Evolutionary conservation across 371 early-diverging fungal species (phyloP), one percentile per base, ranked within the genome.

Genomic region (Lichtheimia corymbifera): DNA sequence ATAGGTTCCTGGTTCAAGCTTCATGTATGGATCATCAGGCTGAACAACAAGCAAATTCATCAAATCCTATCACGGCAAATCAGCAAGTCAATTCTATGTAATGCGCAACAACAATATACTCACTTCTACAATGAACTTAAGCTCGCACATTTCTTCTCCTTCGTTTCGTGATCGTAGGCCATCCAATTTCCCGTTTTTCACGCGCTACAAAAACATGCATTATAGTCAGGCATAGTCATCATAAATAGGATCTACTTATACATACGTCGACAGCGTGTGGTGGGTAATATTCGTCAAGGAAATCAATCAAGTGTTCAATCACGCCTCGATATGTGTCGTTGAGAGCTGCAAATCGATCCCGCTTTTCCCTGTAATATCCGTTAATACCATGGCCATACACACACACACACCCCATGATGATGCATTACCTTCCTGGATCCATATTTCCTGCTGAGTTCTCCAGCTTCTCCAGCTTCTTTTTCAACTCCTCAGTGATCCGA

Each of bases 41-140:
- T 61, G 63, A 17, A 66, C 55, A 15, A 74, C 72, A 1, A 80
- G 72, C n/a, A 70, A 56, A 53, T 87, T 87, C 83, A 87, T 83
- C 27, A 87, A 52, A 53, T 87, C 83, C 64, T 74, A 53, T n/a
- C 12, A 54, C 14, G 22, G 58, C 40, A 60, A 59, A 41, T 41
- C 4, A 35, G 52, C 17, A 42, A 35, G 9, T 51, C 7, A 22
- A n/a, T 56, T 2, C 15, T 22, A 4, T 22, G 24, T 13, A 27
- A 15, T 2, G n/a, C 22, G 14, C 30, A 28, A 2, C 17, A 18
- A 0, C 14, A 35, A 35, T 35, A 35, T 53, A 22, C 40, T 53
- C 67, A 76, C 78, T 45, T 77, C 73, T 14, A 80, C 47, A 1
- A 80, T 59, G 27, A 51, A 61, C 17, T 71, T 73, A 3, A 80